Base-by-base conservation (phyloP, 2,329 filamentous ascomycete species). In the Mariannaea elegans region DNA sequence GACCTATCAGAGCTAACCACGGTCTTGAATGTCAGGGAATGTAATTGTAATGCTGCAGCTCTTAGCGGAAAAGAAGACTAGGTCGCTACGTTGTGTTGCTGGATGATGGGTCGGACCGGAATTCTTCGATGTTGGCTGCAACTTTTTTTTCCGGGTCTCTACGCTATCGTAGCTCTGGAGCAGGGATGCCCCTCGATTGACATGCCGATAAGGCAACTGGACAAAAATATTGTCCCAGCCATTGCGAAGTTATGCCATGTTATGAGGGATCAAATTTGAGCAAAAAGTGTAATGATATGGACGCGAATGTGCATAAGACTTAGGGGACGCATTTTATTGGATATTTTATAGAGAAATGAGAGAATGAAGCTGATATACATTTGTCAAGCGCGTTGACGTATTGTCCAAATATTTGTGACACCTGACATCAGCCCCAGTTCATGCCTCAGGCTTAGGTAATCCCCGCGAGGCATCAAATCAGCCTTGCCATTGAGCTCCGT, bases 401-500 rank as follows among this genome's bases (percentile, higher is more conserved):
- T 46, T 52, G 34, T 49, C 21, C 24, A 13, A 14, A 9, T 58
- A 45, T 51, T 56, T 59, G 23, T 60, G 53, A 56, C 42, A 48
- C 46, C 38, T 21, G 24, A 16, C 34, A 55, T 38, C 41, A 50
- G 9, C 19, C n/a, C 6, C 7, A n/a, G 24, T 59, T 63, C 29
- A 47, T 75, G 75, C 75, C 75, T 77, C 65, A 77, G 71, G 74
- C 68, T 64, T 64, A 57, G 29, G 14, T 61, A 62, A 64, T 62
- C 38, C 31, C 46, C 36, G 52, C 64, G 65, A 77, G 70, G 66
- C 70, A 72, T 56, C 71, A 64, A 69, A 64, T 65, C 73, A 76
- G 73, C 75, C 73, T 75, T 72, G 64, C 67, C 63, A 65, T 63
- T 67, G 67, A 75, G 70, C 70, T 74, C 65, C 66, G 63, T 64